phyloP scores from a whole-genome alignment of 2,329 filamentous ascomycete genomes.

The Teratosphaeria gauchensis region DNA sequence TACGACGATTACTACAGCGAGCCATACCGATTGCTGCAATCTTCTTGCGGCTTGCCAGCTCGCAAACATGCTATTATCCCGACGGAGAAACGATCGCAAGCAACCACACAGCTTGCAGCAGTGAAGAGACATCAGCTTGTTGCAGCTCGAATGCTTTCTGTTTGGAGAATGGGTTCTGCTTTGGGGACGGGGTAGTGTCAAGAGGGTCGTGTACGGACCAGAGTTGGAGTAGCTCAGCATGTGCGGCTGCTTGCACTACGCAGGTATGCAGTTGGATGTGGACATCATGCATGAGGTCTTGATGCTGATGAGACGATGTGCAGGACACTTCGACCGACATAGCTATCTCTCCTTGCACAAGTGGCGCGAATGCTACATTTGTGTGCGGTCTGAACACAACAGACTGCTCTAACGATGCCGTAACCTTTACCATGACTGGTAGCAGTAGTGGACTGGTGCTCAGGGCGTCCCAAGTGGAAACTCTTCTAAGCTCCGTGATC shows the following conservation, averaged over 20 bases:
- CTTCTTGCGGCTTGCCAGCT: neutral
- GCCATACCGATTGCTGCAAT: neutral
- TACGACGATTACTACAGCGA: neutral
- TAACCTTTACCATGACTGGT: slow-evolving; percentile 18
- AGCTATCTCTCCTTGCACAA: slow-evolving; percentile 19
- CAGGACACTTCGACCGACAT: slow-evolving; percentile 8
- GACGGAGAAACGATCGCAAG: slow-evolving; percentile 16
- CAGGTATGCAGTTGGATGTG: slow-evolving; percentile 9
- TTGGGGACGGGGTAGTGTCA: slow-evolving; percentile 19
- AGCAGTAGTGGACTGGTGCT: slow-evolving; percentile 15
- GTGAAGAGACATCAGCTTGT: slow-evolving; percentile 14
- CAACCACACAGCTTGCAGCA: slow-evolving; percentile 16
- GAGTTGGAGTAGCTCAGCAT: slow-evolving; percentile 20
- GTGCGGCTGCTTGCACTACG: slow-evolving; percentile 20
- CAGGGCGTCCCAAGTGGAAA: slow-evolving; percentile 19
- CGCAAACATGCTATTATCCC: slow-evolving; percentile 20
- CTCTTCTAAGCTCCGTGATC: slow-evolving; percentile 13
- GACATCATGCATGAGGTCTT: slow-evolving; percentile 8
- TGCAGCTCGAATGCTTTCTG: slow-evolving; percentile 22
- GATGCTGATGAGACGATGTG: neutral
- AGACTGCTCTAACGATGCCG: slow-evolving; percentile 13
- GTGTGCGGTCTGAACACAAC: slow-evolving; percentile 21
- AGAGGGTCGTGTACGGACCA: slow-evolving; percentile 25
- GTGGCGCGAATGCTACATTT: slow-evolving; percentile 15
- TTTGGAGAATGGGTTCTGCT: slow-evolving; percentile 25